Evolutionary conservation across 176 grass and related monocot species (phyloP).

Genomic region (Bromus sterilis): DNA sequence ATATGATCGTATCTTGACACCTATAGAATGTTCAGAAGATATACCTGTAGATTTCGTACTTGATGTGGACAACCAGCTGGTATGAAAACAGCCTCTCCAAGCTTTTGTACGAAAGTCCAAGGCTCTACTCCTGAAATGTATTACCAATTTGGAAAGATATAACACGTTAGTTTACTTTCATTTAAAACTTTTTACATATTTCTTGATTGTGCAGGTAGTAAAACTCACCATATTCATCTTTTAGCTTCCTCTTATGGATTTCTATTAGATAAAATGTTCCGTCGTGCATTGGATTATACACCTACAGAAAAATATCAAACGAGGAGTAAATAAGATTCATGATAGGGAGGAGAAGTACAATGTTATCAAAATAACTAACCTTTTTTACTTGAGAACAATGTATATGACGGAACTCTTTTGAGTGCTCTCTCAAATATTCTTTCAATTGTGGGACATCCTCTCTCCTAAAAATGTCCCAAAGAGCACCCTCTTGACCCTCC

Average conservation of each 20-base stretch:
- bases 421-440: constrained; percentile 36
- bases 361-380: constrained; percentile 1
- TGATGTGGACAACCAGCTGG: constrained; percentile 50
- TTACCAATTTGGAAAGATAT: too few relatives aligned
- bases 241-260: too few relatives aligned
- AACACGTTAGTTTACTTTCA: constrained; percentile 10
- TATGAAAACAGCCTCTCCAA: constrained; percentile 52
- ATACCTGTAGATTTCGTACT: constrained; percentile 55
- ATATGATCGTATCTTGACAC: background rate
- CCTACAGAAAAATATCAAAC: constrained; percentile 18
- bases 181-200: constrained; percentile 45
- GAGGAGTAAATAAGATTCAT: too few relatives aligned
- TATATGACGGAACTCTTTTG: constrained; percentile 45
- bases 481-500: too few relatives aligned
- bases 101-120: constrained; percentile 55
- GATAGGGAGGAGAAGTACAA: background rate
- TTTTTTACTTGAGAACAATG: constrained; percentile 35
- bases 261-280: constrained; percentile 37
- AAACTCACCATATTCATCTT: too few relatives aligned
- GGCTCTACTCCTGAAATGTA: constrained; percentile 36
- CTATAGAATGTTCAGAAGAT: background rate
- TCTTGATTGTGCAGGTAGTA: background rate
- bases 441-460: too few relatives aligned
- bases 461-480: too few relatives aligned
- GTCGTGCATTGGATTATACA: constrained; percentile 50